Conservation (phyloP, 1,284 basidiomycete genomes). For the Psilocybe mexicana region DNA sequence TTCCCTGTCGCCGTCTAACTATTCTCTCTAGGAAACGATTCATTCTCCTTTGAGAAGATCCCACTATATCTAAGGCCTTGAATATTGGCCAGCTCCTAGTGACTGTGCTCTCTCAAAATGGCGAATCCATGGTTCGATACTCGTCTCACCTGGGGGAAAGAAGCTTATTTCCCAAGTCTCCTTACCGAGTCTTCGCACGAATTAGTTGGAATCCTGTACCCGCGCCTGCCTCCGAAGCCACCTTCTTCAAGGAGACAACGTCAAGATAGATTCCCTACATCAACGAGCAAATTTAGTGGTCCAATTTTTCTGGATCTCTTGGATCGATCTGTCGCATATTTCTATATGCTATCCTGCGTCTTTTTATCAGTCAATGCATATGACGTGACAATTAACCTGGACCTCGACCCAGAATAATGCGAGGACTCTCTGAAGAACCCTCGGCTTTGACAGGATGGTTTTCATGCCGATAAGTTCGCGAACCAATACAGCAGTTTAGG, state of each 20-base stretch:
- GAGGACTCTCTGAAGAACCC: constrained; percentile 2
- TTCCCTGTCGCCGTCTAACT: not conserved
- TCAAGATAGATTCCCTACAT: constrained; percentile 10
- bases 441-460: constrained; percentile 5
- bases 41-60: not conserved
- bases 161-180: constrained; percentile 6
- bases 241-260: constrained; percentile 14
- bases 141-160: constrained; percentile 4
- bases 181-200: constrained; percentile 11
- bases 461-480: constrained; percentile 13
- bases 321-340: constrained; percentile 8
- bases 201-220: constrained; percentile 1
- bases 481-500: constrained; percentile 15
- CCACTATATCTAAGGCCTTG: not conserved
- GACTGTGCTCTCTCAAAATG: not conserved
- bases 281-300: constrained; percentile 7
- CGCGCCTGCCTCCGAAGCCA: constrained; percentile 3
- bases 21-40: not conserved
- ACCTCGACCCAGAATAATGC: constrained; percentile 7
- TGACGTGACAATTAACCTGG: constrained; percentile 13
- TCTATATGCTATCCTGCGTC: constrained; percentile 9
- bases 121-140: constrained; percentile 1
- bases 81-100: not conserved
- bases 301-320: constrained; percentile 8
- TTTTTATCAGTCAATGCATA: constrained; percentile 10